Conservation (phyloP, 768 basidiomycete genomes). For the Pulveroboletus ravenelii region DNA sequence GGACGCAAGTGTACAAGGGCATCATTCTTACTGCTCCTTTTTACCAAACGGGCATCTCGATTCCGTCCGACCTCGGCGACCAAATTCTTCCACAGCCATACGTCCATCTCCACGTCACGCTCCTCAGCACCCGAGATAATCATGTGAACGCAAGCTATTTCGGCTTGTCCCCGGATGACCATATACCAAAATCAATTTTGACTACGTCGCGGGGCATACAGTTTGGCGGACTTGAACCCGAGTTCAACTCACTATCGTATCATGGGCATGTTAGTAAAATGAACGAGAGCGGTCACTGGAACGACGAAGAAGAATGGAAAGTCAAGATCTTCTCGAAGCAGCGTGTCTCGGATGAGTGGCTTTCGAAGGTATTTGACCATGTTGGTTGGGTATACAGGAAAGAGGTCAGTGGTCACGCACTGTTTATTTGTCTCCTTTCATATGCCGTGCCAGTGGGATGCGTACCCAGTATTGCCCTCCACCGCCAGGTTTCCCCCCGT, state of each 20-base stretch:
- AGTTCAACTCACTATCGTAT: conserved; percentile 87
- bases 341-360: conserved; percentile 62
- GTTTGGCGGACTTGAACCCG: conserved; percentile 54
- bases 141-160: conserved; percentile 66
- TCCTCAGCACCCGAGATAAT: conserved; percentile 73
- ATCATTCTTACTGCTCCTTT: conserved; percentile 87
- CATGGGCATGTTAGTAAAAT: conserved; percentile 48
- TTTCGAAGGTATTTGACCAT: conserved; percentile 60
- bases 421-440: conserved; percentile 3
- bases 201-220: conserved; percentile 65
- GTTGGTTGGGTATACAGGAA: conserved; percentile 83
- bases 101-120: conserved; percentile 82
- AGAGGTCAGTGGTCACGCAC: conserved; percentile 42
- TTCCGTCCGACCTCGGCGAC: conserved; percentile 45
- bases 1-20: conserved; percentile 54
- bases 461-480: conserved; percentile 71
- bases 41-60: conserved; percentile 56
- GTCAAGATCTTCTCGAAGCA: conserved; percentile 87
- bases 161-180: conserved; percentile 39
- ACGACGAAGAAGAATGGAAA: conserved; percentile 45
- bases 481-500: conserved; percentile 69
- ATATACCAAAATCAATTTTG: conserved; percentile 60
- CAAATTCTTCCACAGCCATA: conserved; percentile 70
- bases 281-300: conserved; percentile 20
- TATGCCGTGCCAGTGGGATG: conserved; percentile 58